A percentile compares a stretch with the other conserved stretches of the same genome.
phyloP scores from a whole-genome alignment of 148 eudicot genomes.

The Mesembryanthemum crystallinum region DNA sequence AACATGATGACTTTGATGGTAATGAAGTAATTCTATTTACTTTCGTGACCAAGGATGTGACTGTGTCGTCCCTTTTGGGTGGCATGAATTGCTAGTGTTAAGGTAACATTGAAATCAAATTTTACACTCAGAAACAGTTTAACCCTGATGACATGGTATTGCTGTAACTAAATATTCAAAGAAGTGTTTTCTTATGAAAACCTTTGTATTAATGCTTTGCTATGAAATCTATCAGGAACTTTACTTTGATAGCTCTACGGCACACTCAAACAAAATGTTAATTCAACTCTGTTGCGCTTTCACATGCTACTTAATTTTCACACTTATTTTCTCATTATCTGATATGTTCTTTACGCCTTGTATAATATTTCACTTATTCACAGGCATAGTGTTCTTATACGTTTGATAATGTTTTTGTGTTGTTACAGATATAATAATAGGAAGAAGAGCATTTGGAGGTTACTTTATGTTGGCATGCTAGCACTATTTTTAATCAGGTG shows the following conservation, averaged over 20 bases:
- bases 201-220: neutral
- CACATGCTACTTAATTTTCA: neutral
- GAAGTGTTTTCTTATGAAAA: neutral
- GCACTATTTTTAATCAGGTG: constrained; percentile 75
- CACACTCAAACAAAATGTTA: neutral
- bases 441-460: constrained; percentile 71
- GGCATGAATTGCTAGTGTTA: neutral
- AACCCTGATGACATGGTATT: neutral
- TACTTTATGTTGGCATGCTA: constrained; percentile 53
- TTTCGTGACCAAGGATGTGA: neutral
- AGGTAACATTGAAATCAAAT: neutral
- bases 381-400: neutral
- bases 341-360: neutral
- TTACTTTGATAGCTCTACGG: neutral
- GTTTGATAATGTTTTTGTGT: neutral
- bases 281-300: neutral
- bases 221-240: neutral
- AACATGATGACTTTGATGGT: neutral
- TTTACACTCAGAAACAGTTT: neutral
- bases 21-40: neutral
- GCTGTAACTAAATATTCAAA: neutral
- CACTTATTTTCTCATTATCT: neutral
- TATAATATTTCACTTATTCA: neutral
- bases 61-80: neutral
- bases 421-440: constrained; percentile 72